phyloP scores from a whole-genome alignment of 2,329 filamentous ascomycete genomes.

The Plenodomus biglobosus region DNA sequence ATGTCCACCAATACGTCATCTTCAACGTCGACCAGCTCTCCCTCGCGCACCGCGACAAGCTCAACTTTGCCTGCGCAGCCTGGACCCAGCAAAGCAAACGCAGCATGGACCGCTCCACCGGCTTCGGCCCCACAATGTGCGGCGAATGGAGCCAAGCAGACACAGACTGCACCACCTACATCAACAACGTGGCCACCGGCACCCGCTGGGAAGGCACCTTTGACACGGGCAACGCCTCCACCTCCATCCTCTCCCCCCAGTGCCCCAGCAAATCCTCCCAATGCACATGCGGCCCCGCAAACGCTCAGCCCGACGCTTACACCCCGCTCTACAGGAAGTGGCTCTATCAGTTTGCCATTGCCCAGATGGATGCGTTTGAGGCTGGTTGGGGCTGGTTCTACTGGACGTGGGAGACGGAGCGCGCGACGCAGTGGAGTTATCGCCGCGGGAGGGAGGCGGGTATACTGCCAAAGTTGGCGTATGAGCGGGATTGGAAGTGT shows the following conservation, averaged over 20 bases:
- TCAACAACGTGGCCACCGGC: slow-evolving; percentile 88
- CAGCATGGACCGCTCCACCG: slow-evolving; percentile 71
- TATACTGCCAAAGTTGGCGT: slow-evolving; percentile 66
- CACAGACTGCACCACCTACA: slow-evolving; percentile 83
- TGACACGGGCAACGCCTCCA: slow-evolving; percentile 64
- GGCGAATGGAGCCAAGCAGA: slow-evolving; percentile 98
- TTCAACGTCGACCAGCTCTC: slow-evolving; percentile 90
- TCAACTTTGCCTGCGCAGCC: slow-evolving; percentile 81
- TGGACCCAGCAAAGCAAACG: slow-evolving; percentile 79
- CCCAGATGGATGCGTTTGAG: slow-evolving; percentile 94
- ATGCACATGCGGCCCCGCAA: slow-evolving; percentile 76
- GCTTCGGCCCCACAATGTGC: slow-evolving; percentile 91
- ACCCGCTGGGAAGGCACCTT: slow-evolving; percentile 91
- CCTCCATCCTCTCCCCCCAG: slow-evolving; percentile 66
- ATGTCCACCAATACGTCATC: slow-evolving; percentile 98
- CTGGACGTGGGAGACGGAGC: slow-evolving; percentile 97
- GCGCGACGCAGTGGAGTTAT: slow-evolving; percentile 87
- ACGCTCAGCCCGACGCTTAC: slow-evolving; percentile 70
- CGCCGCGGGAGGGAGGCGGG: slow-evolving; percentile 75
- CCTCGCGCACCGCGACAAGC: slow-evolving; percentile 77
- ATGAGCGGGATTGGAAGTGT: slow-evolving; percentile 49
- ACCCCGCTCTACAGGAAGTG: slow-evolving; percentile 78
- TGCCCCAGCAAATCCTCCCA: slow-evolving; percentile 66
- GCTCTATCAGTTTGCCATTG: slow-evolving; percentile 86
- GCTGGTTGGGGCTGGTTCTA: slow-evolving; percentile 98